These are phyloP conservation scores for Xerocomellus chrysenteron DNA, from an alignment of 768 basidiomycete genomes.

Conservation along the genomic window DNA sequence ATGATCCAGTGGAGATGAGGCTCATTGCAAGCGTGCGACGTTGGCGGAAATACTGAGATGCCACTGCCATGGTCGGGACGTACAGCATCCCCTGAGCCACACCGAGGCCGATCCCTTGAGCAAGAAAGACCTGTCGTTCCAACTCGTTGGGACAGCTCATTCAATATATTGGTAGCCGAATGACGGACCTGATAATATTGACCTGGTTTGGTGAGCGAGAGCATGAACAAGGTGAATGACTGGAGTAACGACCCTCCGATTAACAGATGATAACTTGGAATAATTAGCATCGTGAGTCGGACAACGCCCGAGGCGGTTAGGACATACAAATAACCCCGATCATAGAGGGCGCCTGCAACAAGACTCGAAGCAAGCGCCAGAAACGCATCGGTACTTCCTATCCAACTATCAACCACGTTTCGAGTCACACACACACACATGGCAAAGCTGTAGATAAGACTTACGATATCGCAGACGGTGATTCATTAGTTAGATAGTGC, in stretches of 20 bases:
- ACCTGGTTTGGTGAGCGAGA: conserved; percentile 42
- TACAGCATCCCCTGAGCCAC: conserved; percentile 47
- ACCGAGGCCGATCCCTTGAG: conserved; percentile 48
- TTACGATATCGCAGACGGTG: conserved; percentile 38
- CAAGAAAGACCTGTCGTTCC: conserved; percentile 42
- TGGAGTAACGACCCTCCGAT: conserved; percentile 46
- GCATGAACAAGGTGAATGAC: conserved; percentile 41
- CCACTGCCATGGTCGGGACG: conserved; percentile 43
- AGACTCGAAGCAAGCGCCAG: conserved; percentile 38
- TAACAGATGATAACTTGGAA: conserved; percentile 42
- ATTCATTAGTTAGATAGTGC: conserved; percentile 34
- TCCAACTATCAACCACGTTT: conserved; percentile 31
- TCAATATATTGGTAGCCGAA: not conserved
- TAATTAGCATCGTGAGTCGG: not conserved
- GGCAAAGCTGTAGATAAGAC: conserved; percentile 5
- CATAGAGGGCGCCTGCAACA: conserved; percentile 46
- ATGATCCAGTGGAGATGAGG: conserved; percentile 39
- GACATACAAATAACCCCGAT: conserved; percentile 50
- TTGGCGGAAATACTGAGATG: conserved; percentile 45
- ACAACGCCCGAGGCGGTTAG: not conserved
- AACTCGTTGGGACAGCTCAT: not conserved
- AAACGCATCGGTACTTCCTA: conserved; percentile 49
- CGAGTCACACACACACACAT: not conserved
- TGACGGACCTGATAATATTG: conserved; percentile 43
- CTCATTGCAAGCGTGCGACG: conserved; percentile 46